Evolutionary conservation across 768 basidiomycete species (phyloP).

Genomic region (Tylopilus cervinicoccineus): DNA sequence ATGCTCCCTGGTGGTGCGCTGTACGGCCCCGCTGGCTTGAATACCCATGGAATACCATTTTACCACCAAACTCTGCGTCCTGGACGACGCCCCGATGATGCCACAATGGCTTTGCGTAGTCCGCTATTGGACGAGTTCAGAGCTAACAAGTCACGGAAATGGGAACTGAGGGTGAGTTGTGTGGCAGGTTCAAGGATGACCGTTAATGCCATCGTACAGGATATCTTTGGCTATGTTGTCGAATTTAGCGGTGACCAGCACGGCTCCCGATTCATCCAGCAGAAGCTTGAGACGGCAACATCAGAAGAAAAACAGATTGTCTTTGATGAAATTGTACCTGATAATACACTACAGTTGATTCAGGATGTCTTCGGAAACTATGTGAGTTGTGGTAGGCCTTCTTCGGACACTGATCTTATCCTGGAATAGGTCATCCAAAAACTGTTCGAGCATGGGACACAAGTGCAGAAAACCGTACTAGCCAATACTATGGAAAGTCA

Average conservation of each 20-base stretch:
- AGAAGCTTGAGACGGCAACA: conserved; percentile 73
- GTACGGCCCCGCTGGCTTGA: conserved; percentile 39
- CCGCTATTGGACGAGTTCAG: conserved; percentile 82
- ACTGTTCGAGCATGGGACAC: conserved; percentile 82
- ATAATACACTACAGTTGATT: conserved; percentile 69
- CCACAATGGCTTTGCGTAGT: conserved; percentile 50
- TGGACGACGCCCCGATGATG: conserved; percentile 43
- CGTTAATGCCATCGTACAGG: conserved; percentile 43
- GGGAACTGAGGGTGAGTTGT: conserved; percentile 70
- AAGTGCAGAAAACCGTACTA: conserved; percentile 66
- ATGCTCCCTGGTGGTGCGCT: conserved; percentile 42
- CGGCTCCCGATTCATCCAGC: conserved; percentile 97
- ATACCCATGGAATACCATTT: conserved; percentile 32
- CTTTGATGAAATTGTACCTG: conserved; percentile 85
- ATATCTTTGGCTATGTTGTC: conserved; percentile 78
- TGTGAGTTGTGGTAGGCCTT: conserved; percentile 40
- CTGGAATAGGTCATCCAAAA: conserved; percentile 80
- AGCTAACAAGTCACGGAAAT: conserved; percentile 69
- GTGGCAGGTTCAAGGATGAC: neutral
- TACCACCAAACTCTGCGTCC: conserved; percentile 41
- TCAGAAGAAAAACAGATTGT: conserved; percentile 74
- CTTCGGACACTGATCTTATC: conserved; percentile 6
- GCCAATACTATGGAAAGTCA: conserved; percentile 74
- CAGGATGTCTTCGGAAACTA: conserved; percentile 97
- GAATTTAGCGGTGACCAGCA: conserved; percentile 95